Base-by-base conservation (phyloP, 768 basidiomycete species). In the Phlebiopsis flavidoalba region DNA sequence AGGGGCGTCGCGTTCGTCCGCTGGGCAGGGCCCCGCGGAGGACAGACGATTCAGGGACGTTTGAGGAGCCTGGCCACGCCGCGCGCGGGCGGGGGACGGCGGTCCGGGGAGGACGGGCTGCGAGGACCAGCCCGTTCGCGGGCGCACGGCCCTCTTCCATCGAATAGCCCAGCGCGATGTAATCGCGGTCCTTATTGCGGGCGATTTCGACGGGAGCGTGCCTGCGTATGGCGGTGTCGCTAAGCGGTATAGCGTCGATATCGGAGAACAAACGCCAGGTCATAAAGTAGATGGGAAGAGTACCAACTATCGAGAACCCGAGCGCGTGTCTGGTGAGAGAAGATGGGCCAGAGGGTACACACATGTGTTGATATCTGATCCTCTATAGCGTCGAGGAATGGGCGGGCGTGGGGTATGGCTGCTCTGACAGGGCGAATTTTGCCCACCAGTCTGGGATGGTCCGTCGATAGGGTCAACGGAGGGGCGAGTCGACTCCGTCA, bases 381-480 rank as follows among this genome's bases (percentile, higher is more conserved):
- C 68, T 91, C 89, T 48, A 90, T 75, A 12, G 75, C 79, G 50
- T 82, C 80, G 19, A 90, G 70, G 64, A 87, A 84, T n/a, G 1
- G 83, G 80, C 0, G 87, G 87, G 5, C 84, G 83, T n/a, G n/a
- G n/a, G n/a, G n/a, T 58, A 88, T 87, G 12, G 84, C n/a, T n/a
- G 86, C 61, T 82, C n/a, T 76, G 59, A 89, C 78, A 36, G 83
- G 85, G 2, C n/a, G 81, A 82, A 45, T 77, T 66, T 49, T 75
- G n/a, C n/a, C 74, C 46, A 78, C 73, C n/a, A n/a, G 58, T 83
- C 74, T 22, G 85, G 80, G 49, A 85, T 79, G 64, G n/a, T n/a
- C 86, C 83, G 57, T 89, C 86, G 58, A 90, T 77, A 8, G 90
- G 89, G 66, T 93, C 91, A 26, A 80, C 80, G n/a, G 92, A 70